Base-by-base conservation (phyloP, 2,329 filamentous ascomycete species). In the Tolypocladium amazonense region DNA sequence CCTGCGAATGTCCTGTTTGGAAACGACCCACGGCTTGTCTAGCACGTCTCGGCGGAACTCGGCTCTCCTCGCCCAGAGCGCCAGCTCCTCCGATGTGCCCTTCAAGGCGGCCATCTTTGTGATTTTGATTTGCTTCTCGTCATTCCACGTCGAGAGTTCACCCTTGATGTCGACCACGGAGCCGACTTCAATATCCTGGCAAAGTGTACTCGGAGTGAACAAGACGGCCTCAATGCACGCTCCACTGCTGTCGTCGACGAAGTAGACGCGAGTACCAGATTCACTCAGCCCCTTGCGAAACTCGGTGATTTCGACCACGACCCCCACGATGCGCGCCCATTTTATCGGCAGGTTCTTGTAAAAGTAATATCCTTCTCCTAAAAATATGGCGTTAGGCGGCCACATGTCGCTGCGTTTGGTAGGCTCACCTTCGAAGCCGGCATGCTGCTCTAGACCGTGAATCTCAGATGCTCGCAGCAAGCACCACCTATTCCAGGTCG, bases 301-400 rank as follows among this genome's bases (percentile, higher is more conserved):
- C 27, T 84, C 78, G 63, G 84, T 80, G 41, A 85, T 73, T 15
- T 81, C 83, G 59, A 92, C 85, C 27, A 93, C 80, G 11, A 91
- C 72, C 37, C 90, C 90, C 9, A 85, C 81, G 38, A 92, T 72
- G 62, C 87, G 85, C 58, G 89, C 82, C 83, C 87, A 92, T 79
- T 85, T 84, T 65, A 93, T 84, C 0, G 89, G 89, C 65, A 92
- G 85, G 71, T 92, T 92, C 56, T 79, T 73, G 74, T 86, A 80
- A 72, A 92, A 91, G 69, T 79, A 87, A 39, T 87, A 76, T 63
- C 80, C 75, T 66, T 84, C 80, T 56, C 78, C 78, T 75, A 27
- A 5, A 37, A 14, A 2, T 4, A 7, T 18, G 23, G 5, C 0
- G 15, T 18, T 39, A 53, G 23, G n/a, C 25, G 8, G 54, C 9